Percentiles rank a stretch among this genome's conserved stretches.
These are phyloP conservation scores for Claviceps sp. DNA, from an alignment of 2,329 filamentous ascomycete species.

Conservation along the genomic window DNA sequence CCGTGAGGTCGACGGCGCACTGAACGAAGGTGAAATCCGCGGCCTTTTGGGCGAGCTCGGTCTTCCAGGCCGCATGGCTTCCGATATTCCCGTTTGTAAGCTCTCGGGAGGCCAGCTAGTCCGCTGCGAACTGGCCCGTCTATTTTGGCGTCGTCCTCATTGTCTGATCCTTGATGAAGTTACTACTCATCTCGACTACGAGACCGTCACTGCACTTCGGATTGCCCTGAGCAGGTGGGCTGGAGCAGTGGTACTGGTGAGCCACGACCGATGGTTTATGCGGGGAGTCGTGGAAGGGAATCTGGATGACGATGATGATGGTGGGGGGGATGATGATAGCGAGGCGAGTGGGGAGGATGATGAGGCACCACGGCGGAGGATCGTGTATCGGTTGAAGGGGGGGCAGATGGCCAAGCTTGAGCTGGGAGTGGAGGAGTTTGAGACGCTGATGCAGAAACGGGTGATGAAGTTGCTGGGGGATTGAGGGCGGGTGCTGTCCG, in stretches of 20 bases:
- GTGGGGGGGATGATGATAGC: constrained; percentile 16
- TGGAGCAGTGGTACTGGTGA: constrained; percentile 64
- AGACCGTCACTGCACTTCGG: constrained; percentile 62
- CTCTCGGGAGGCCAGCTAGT: constrained; percentile 72
- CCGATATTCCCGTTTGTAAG: constrained; percentile 58
- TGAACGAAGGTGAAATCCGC: constrained; percentile 55
- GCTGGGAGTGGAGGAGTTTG: constrained; percentile 52
- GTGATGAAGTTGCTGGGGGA: constrained; percentile 29
- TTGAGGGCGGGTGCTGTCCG: background rate
- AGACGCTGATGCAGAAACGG: constrained; percentile 46
- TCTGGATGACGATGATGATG: constrained; percentile 15
- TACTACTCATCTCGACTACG: constrained; percentile 73
- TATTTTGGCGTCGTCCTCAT: constrained; percentile 58
- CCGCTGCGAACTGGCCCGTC: constrained; percentile 47
- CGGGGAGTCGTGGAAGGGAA: constrained; percentile 45
- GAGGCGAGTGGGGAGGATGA: constrained; percentile 22
- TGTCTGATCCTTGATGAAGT: constrained; percentile 68
- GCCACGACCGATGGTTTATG: constrained; percentile 74
- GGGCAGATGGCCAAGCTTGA: constrained; percentile 43
- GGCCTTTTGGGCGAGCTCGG: constrained; percentile 56
- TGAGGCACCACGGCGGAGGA: constrained; percentile 31
- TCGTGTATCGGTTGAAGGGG: constrained; percentile 46
- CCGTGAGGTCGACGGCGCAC: constrained; percentile 33
- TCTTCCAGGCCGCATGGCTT: constrained; percentile 54
- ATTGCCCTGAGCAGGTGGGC: constrained; percentile 53